Evolutionary conservation across 768 basidiomycete species (phyloP).

Genomic region (Trametes punicea): DNA sequence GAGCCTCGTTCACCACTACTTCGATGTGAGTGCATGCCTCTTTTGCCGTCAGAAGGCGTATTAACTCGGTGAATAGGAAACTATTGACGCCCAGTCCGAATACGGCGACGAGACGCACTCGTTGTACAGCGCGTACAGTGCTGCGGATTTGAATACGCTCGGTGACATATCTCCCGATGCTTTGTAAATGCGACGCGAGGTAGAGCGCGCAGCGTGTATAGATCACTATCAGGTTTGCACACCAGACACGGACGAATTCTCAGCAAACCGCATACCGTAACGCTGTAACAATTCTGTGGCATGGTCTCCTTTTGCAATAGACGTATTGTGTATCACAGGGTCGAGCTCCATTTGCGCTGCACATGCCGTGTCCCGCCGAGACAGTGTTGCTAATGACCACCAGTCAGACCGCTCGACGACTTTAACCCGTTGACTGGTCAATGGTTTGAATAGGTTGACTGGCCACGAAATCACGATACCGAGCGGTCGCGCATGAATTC

Average conservation of each 20-base stretch:
- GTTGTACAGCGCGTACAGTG: constrained; percentile 56
- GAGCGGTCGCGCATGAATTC: no score
- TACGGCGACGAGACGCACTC: constrained; percentile 70
- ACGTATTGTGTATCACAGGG: no score
- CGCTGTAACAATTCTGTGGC: no score
- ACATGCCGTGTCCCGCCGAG: no score
- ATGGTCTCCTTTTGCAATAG: no score
- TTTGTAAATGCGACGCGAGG: constrained; percentile 5
- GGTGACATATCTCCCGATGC: constrained; percentile 74
- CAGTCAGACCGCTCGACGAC: no score
- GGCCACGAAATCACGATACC: no score
- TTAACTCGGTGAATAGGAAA: constrained; percentile 47
- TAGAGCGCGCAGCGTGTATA: background rate
- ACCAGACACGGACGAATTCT: background rate
- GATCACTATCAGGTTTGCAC: background rate
- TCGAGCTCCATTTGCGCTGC: no score
- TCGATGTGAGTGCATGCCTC: constrained; percentile 62
- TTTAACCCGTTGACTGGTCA: background rate
- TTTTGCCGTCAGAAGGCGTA: background rate
- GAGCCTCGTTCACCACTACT: constrained; percentile 86
- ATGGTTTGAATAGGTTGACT: background rate
- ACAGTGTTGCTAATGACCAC: no score
- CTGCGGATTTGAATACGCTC: constrained; percentile 52
- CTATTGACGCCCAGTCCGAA: constrained; percentile 68
- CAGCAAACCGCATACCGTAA: background rate